Base-by-base conservation (phyloP, 495 filamentous ascomycete species). In the Chaetomidium leptoderma region DNA sequence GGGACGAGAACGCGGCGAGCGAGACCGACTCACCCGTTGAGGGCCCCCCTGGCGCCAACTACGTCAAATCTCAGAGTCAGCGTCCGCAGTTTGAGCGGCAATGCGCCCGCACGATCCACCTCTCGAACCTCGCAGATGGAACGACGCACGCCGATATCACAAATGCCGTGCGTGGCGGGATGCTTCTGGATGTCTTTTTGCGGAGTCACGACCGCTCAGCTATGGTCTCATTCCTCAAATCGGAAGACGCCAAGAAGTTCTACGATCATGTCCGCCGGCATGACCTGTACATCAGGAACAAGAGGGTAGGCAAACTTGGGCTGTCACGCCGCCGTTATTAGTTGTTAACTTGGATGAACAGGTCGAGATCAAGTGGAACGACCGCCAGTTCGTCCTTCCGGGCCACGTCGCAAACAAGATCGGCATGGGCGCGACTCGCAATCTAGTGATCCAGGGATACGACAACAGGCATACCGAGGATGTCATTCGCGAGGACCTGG, bases 361-460 rank as follows among this genome's bases (percentile, higher is more conserved):
- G 88, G 70, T 89, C 54, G 83, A 88, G 26, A 75, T 87, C 50
- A 74, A 75, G 29, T 92, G 88, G 88, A 83, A 79, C 42, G 84
- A 90, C 49, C 81, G 86, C 2, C 89, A 91, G 69, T 92, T 87
- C 63, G 76, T 81, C 33, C 72, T 92, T 11, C 81, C 83, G 1
- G 75, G 75, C 2, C 84, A 89, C 65, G 78, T 91, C 40, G 79
- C 81, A 3, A 76, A 80, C 65, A 87, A 88, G 68, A 83, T 91
- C 43, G 71, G 73, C 39, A 77, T 73, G 37, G 90, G 90, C n/a
- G 88, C 86, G n/a, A 87, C 83, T 42, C 85, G 90, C 53, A 92
- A 92, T 63, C 68, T 95, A 23, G 70, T 90, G 35, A 76, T 95
- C 44, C 78, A 76, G 60, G 79, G 79, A 8, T 79, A 79, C 26